These are phyloP conservation scores for Elsinoe perseae DNA, from an alignment of 2,329 filamentous ascomycete genomes.

Conservation along the genomic window DNA sequence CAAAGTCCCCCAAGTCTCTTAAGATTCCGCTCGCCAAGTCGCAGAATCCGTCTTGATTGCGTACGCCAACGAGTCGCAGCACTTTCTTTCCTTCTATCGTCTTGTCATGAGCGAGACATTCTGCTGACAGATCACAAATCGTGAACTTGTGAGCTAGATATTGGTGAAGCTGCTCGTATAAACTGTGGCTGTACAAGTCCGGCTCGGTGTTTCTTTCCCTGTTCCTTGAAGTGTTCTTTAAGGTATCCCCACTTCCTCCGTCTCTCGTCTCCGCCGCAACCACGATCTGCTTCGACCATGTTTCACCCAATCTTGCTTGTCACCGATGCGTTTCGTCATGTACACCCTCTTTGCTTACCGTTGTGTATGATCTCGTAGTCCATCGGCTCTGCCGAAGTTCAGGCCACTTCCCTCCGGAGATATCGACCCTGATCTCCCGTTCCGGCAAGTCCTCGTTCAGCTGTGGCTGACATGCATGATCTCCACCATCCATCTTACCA, in stretches of 20 bases:
- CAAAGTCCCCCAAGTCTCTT: neutral
- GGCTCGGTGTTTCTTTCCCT: neutral
- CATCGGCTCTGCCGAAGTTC: neutral
- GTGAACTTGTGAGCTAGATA: neutral
- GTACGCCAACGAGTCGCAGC: slow-evolving; percentile 13
- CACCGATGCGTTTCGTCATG: neutral
- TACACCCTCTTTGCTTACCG: neutral
- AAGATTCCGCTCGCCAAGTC: neutral
- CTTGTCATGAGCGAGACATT: neutral
- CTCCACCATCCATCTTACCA: neutral
- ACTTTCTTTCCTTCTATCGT: neutral
- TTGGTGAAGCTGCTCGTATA: neutral
- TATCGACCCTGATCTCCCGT: neutral
- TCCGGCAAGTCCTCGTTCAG: neutral
- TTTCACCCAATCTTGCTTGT: neutral
- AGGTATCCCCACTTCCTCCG: neutral
- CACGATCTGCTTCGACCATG: neutral
- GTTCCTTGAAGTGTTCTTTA: neutral
- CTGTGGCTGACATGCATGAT: neutral
- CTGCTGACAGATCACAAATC: slow-evolving; percentile 1
- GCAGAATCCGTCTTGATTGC: neutral
- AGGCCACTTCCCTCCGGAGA: neutral
- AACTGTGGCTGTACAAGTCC: neutral
- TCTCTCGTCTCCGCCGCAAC: neutral
- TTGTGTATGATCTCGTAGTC: too few relatives aligned